phyloP scores from a whole-genome alignment of 768 basidiomycete species.

The Boletales sp. region DNA sequence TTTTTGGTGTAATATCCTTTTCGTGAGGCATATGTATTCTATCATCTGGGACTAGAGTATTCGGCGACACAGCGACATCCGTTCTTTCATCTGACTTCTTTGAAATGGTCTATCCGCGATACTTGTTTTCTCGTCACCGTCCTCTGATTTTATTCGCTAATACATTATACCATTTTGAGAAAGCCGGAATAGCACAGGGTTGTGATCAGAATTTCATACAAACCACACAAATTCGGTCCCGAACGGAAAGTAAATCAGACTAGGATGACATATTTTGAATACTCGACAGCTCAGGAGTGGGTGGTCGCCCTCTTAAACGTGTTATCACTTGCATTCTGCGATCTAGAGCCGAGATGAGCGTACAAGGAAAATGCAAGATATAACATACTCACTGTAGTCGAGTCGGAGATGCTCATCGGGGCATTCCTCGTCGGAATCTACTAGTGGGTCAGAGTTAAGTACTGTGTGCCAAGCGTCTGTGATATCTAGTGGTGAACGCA shows the following conservation, averaged over 20 bases:
- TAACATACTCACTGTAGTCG: constrained; percentile 54
- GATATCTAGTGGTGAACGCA: constrained; percentile 5
- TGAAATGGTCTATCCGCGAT: constrained; percentile 10
- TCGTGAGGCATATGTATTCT: constrained; percentile 30
- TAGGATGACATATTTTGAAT: constrained; percentile 10
- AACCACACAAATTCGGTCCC: not conserved
- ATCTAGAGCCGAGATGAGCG: constrained; percentile 34
- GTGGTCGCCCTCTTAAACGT: constrained; percentile 51
- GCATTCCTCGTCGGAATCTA: constrained; percentile 71
- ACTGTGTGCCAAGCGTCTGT: constrained; percentile 73
- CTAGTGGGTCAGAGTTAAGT: constrained; percentile 64
- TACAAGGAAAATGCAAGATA: not conserved
- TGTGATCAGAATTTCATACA: not conserved
- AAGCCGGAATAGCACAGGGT: constrained; percentile 16
- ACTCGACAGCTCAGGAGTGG: constrained; percentile 49
- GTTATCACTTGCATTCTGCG: constrained; percentile 60
- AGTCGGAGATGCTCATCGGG: constrained; percentile 60
- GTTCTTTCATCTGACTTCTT: constrained; percentile 26
- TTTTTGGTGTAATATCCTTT: constrained; percentile 24
- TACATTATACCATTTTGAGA: constrained; percentile 24
- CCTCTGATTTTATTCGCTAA: constrained; percentile 19
- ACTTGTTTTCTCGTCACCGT: constrained; percentile 4
- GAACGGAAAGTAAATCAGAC: not conserved
- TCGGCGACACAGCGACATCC: constrained; percentile 27
- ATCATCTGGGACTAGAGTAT: constrained; percentile 34